Evolutionary conservation across 164 flowering plant species (phyloP).

Genomic region (Pachysandra terminalis): DNA sequence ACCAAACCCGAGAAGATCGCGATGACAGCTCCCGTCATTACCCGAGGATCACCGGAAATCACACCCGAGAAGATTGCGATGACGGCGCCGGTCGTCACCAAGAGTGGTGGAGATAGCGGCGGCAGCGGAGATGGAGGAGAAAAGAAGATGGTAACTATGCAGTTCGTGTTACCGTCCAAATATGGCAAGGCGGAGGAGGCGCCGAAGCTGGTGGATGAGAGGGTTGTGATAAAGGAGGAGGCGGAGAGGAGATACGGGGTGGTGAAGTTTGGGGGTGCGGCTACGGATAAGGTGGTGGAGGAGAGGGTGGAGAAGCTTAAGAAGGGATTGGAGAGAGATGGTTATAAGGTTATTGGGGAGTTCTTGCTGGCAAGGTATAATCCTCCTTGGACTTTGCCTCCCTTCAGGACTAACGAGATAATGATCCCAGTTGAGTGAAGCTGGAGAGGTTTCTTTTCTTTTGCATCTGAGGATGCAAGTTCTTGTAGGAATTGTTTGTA

Average conservation of each 20-base stretch:
- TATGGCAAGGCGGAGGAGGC: slow-evolving; percentile 68
- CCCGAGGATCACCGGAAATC: slow-evolving; percentile 24
- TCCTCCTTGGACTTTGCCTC: slow-evolving; percentile 82
- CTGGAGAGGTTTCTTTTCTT: not conserved
- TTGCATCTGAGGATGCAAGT: too few species aligned
- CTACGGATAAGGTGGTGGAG: slow-evolving; percentile 54
- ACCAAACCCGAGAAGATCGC: slow-evolving; percentile 67
- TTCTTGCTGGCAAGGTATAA: slow-evolving; percentile 72
- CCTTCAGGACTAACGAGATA: slow-evolving; percentile 77
- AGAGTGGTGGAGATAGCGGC: slow-evolving; percentile 16
- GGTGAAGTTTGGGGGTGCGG: slow-evolving; percentile 70
- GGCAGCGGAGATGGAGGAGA: too few species aligned
- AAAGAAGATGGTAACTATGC: slow-evolving; percentile 61
- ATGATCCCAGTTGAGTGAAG: slow-evolving; percentile 53
- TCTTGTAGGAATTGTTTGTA: too few species aligned
- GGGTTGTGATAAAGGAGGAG: slow-evolving; percentile 76
- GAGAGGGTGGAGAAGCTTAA: slow-evolving; percentile 60
- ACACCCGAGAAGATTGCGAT: slow-evolving; percentile 52
- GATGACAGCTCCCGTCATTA: slow-evolving; percentile 88
- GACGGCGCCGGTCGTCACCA: slow-evolving; percentile 75
- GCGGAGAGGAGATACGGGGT: slow-evolving; percentile 76
- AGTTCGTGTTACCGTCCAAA: slow-evolving; percentile 63
- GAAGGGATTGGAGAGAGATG: slow-evolving; percentile 68
- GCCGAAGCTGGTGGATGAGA: slow-evolving; percentile 74
- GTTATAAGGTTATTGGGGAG: slow-evolving; percentile 51